Evolutionary conservation across 1,284 basidiomycete genomes (phyloP), one percentile per base, ranked within the genome.

Genomic region (Mycosarcoma maydis): DNA sequence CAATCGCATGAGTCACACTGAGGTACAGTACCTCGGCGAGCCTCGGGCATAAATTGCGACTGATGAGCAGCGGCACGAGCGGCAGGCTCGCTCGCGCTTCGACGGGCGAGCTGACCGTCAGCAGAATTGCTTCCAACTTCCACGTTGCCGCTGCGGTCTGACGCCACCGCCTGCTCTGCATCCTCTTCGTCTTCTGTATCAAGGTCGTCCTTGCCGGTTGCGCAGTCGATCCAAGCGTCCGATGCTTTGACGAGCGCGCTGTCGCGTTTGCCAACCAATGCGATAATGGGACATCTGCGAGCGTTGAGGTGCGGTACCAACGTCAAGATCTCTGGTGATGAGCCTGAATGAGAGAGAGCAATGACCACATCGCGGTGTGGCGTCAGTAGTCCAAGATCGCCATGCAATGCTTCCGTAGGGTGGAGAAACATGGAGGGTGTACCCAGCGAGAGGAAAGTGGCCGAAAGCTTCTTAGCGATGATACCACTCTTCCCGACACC

Each of bases 401-500:
- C 83, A 43, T 84, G 83, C 24, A 83, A 51, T 7, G 82, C 82
- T 48, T 82, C 82, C 19, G 80, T 71, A 0, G 83, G 83, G 49
- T 83, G 81, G 11, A 84, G 56, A 51, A 80, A 84, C 27, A 74
- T 72, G n/a, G 82, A 74, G 26, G 76, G 80, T 13, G 83, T 78
- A 19, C 83, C 83, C 61, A 80, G 68, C 14, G 77, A 78, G 1
- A 75, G 51, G 27, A 75, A 69, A 19, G 75, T 77, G 11, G 75
- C 70, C 6, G 62, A 67, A 7, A 80, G 56, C 64, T 80, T 80
- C 42, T 72, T 75, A 4, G 73, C 77, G 19, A 80, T 75, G 36
- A 80, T 68, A 13, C 76, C 83, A 37, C 77, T 80, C 67, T 84
- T 84, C 23, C 83, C 83, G 3, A 84, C 77, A 19, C 83, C 83